Base-by-base conservation (phyloP, 1,284 basidiomycete genomes). In the Coniferiporia sulphurascens region DNA sequence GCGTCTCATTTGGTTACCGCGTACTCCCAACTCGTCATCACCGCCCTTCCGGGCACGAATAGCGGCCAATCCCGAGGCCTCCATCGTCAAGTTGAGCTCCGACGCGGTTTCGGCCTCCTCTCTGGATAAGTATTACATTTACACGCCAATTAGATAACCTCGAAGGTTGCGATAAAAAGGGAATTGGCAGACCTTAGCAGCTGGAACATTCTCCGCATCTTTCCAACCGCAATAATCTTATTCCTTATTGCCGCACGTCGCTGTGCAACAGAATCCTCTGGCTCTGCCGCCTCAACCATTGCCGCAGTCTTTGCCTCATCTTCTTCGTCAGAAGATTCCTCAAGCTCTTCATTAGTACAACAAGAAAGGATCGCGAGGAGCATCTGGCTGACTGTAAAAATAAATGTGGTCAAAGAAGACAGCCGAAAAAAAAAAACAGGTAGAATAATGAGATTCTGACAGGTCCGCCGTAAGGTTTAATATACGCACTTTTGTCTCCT, bases 21-120 rank as follows among this genome's bases (percentile, higher is more conserved):
- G 79, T 49, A 85, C 83, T 50, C 77, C 76, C 36, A 88, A 79
- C 65, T 19, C 67, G 62, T 71, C 73, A 41, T 80, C 64, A 71
- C 74, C 13, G 76, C 75, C 48, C 22, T 73, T 65, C 74, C 72
- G 58, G 76, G 67, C 63, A 76, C 69, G 65, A 75, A 69, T 48
- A 19, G 57, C 58, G 41, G 61, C 44, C 17, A 48, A 17, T 2
- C 61, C 61, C 5, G 54, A 58, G 19, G 58, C 61, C 21, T 62
- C 61, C 46, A 62, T 50, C 12, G 85, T 77, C 41, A 81, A 77
- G 67, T 87, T 83, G 65, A 99, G 83, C 73, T 99, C 96, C 4
- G 95, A 91, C 1, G 91, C 92, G 57, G 89, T 87, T 76, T 99
- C 96, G 0, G 95, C 87, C 73, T 98, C 96, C 74, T 98, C 94